These are phyloP conservation scores for Lentinula detonsa DNA, from an alignment of 768 basidiomycete genomes.

Conservation along the genomic window DNA sequence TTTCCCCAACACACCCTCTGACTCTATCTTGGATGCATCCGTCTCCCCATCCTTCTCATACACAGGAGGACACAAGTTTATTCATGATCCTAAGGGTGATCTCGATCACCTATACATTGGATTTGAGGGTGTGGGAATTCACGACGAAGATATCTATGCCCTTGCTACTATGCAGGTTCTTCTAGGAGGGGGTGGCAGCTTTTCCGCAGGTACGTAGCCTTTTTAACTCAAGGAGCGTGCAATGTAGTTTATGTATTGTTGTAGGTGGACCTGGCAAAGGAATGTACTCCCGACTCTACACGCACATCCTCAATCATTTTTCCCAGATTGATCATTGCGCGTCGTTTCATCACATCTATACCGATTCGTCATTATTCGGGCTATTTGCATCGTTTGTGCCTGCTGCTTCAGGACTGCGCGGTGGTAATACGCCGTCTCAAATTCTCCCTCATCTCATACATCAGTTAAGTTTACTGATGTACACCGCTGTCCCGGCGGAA, in stretches of 20 bases:
- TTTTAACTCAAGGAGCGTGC: neutral
- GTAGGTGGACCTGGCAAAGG: constrained; percentile 95
- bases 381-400: constrained; percentile 84
- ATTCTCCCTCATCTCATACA: constrained; percentile 83
- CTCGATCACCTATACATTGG: constrained; percentile 92
- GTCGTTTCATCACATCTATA: constrained; percentile 96
- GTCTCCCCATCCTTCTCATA: constrained; percentile 46
- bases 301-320: constrained; percentile 92
- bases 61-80: constrained; percentile 78
- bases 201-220: constrained; percentile 69
- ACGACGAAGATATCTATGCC: constrained; percentile 88
- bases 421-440: constrained; percentile 60
- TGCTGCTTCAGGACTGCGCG: constrained; percentile 44
- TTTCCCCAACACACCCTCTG: constrained; percentile 37
- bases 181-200: constrained; percentile 92
- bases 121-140: constrained; percentile 87
- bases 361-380: constrained; percentile 90
- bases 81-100: constrained; percentile 55
- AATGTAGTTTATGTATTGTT: constrained; percentile 1
- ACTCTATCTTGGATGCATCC: constrained; percentile 12
- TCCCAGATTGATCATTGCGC: constrained; percentile 92
- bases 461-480: constrained; percentile 78
- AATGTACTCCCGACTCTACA: constrained; percentile 97
- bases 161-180: constrained; percentile 93
- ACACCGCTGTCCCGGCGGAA: constrained; percentile 52